Base-by-base conservation (phyloP, 2,329 filamentous ascomycete genomes). In the Diplodia corticola region DNA sequence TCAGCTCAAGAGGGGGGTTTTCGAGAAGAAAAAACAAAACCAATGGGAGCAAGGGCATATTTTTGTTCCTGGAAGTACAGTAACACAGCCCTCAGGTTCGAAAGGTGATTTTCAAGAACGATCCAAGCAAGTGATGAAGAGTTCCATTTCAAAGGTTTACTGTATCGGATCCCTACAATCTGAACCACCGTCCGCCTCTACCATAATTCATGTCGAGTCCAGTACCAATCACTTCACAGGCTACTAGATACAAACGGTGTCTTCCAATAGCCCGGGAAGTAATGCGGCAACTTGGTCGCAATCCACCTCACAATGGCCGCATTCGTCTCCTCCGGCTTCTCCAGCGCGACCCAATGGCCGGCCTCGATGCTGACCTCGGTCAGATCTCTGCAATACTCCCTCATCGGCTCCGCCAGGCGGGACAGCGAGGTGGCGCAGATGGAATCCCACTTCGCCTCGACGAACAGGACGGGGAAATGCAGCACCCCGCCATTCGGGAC, bases 331-430 rank as follows among this genome's bases (percentile, higher is more conserved):
- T 67, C 50, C 2, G 72, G 71, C 54, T 73, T 73, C 69, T 75
- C 73, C 67, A 73, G 55, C n/a, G 69, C 68, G 6, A 72, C 69
- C 73, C 72, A 75, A 69, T 75, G 73, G 12, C 30, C 69, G 3
- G 69, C 28, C 30, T 85, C 71, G 78, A 82, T 66, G 80, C 81
- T 17, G 78, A 82, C 74, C 20, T 80, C 77, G 0, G 78, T 80
- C 50, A 84, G 69, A 7, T 81, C 75, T 4, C 15, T 46, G 37
- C 55, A 60, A 15, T 13, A 26, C 55, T 60, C 55, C 40, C 55
- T 20, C 55, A 60, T 60, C 26, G 55, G 55, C 49, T 73, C 73
- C 54, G 75, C 78, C 7, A 68, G 67, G 66, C 76, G 69, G 3
- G 73, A 73, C 3, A 70, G 72, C 35, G 72, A 70, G 1, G 76